phyloP scores from a whole-genome alignment of 257 asterid genomes.

The Salvia hispanica region DNA sequence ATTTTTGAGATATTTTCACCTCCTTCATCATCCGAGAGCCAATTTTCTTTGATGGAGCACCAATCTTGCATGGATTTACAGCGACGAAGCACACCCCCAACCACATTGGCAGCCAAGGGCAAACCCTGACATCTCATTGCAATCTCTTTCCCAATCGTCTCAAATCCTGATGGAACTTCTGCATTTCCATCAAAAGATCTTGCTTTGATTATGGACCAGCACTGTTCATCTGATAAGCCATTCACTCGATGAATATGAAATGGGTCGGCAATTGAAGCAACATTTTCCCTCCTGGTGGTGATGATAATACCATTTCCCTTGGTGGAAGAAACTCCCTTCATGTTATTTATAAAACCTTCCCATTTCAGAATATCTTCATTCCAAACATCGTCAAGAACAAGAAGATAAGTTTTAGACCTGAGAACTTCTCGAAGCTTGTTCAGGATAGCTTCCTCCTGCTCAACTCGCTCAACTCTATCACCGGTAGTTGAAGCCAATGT shows the following conservation, averaged over 20 bases:
- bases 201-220: constrained; percentile 21
- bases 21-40: not conserved
- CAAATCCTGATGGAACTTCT: not conserved
- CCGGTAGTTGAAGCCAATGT: too few relatives aligned
- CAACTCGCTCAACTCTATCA: too few relatives aligned
- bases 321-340: constrained; percentile 13
- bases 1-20: not conserved
- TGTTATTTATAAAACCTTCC: not conserved
- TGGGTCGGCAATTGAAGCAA: constrained; percentile 4
- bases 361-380: not conserved
- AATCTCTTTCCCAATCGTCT: not conserved
- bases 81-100: not conserved
- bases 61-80: not conserved
- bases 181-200: not conserved
- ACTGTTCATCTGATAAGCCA: constrained; percentile 26
- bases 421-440: not conserved
- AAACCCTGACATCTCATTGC: not conserved
- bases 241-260: not conserved
- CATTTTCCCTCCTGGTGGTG: constrained; percentile 13
- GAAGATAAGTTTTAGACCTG: not conserved
- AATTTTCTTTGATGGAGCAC: not conserved
- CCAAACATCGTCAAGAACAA: constrained; percentile 4
- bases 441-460: too few relatives aligned
- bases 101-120: not conserved
- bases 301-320: constrained; percentile 25